These are phyloP conservation scores for Bryopsis sp. DNA, from an alignment of 139 green algal species.

Conservation along the genomic window DNA sequence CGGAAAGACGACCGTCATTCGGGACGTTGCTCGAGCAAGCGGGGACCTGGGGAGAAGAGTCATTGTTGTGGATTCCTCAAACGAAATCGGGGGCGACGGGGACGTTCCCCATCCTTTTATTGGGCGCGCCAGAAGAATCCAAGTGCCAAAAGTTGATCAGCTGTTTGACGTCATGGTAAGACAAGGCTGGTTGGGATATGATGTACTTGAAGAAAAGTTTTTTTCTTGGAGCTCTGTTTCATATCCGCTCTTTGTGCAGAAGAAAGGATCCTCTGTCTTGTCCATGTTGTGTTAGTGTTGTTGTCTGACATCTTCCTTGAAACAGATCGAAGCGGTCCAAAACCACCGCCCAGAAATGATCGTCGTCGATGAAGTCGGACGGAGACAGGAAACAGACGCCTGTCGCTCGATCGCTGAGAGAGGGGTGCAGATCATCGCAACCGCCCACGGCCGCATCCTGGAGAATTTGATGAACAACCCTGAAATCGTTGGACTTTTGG, in stretches of 20 bases:
- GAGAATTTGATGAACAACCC: constrained; percentile 65
- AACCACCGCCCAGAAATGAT: too few species aligned
- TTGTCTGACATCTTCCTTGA: too few species aligned
- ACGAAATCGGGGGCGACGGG: constrained; percentile 85
- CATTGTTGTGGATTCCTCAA: constrained; percentile 80
- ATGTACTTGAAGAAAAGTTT: too few species aligned
- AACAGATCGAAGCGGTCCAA: too few species aligned
- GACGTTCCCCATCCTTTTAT: constrained; percentile 66
- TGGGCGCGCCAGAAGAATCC: constrained; percentile 46
- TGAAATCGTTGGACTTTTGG: constrained; percentile 40
- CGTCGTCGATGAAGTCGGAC: constrained; percentile 1
- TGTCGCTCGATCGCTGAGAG: constrained; percentile 64
- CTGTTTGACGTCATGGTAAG: too few species aligned
- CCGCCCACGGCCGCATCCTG: constrained; percentile 48
- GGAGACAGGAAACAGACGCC: constrained; percentile 47
- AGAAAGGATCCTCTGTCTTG: too few species aligned
- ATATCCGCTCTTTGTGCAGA: too few species aligned
- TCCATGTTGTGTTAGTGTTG: too few species aligned
- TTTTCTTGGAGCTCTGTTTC: too few species aligned
- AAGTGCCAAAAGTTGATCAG: too few species aligned
- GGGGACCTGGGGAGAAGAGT: constrained; percentile 41
- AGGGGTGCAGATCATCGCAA: constrained; percentile 74
- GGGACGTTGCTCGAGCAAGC: constrained; percentile 57
- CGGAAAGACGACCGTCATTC: constrained; percentile 82
- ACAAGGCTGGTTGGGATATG: too few species aligned